Evolutionary conservation across 768 basidiomycete species (phyloP).

Genomic region (Mycena rebaudengoi): DNA sequence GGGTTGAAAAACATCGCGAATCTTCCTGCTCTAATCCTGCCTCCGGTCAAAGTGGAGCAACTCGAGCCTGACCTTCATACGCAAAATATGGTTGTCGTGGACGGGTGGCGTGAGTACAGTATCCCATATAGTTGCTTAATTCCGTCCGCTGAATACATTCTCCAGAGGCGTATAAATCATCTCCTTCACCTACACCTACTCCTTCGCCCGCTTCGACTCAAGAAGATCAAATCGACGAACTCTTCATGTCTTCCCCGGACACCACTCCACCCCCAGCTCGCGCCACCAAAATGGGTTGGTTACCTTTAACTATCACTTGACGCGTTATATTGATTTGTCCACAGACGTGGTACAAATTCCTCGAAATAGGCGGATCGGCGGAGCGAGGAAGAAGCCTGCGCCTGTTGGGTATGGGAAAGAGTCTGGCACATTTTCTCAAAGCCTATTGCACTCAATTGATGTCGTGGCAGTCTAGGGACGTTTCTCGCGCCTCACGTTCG

Average conservation of each 20-base stretch:
- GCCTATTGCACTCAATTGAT: background rate
- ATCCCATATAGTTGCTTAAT: background rate
- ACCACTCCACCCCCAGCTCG: slow-evolving; percentile 47
- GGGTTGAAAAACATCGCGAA: slow-evolving; percentile 32
- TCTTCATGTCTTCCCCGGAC: slow-evolving; percentile 60
- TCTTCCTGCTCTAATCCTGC: slow-evolving; percentile 37
- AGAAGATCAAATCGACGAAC: slow-evolving; percentile 60
- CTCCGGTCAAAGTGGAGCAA: slow-evolving; percentile 41
- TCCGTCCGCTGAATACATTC: background rate
- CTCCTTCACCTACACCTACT: slow-evolving; percentile 51
- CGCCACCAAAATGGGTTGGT: slow-evolving; percentile 60
- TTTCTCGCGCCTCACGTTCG: slow-evolving; percentile 48
- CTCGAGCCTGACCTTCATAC: slow-evolving; percentile 53
- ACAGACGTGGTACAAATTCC: slow-evolving; percentile 65
- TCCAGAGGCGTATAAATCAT: slow-evolving; percentile 50
- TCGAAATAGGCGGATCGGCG: slow-evolving; percentile 57
- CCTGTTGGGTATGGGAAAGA: slow-evolving; percentile 30
- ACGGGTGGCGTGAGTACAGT: slow-evolving; percentile 71
- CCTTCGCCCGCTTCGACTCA: slow-evolving; percentile 51
- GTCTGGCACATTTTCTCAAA: background rate
- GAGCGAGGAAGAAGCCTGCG: slow-evolving; percentile 36
- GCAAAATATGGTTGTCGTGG: slow-evolving; percentile 64
- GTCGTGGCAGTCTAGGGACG: slow-evolving; percentile 41
- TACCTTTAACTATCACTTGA: background rate
- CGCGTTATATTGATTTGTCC: background rate